phyloP scores from a whole-genome alignment of 192 early-diverging fungal genomes.

The Diversispora eburnea region DNA sequence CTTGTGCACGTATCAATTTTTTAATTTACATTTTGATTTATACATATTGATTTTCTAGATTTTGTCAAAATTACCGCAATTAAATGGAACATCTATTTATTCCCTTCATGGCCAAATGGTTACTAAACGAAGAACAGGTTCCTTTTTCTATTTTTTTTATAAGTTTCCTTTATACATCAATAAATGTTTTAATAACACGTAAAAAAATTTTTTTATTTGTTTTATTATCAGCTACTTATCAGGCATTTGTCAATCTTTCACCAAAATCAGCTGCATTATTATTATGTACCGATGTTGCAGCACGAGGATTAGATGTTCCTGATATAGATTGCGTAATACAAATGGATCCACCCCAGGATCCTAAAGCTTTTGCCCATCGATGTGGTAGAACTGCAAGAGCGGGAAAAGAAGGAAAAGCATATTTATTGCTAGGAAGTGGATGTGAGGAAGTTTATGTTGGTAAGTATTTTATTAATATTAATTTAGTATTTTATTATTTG shows the following conservation, averaged over 20 bases:
- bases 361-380: conserved; percentile 92
- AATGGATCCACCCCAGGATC: conserved; percentile 93
- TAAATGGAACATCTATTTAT: conserved; percentile 56
- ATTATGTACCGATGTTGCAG: conserved; percentile 94
- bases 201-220: not conserved
- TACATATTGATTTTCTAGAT: conserved; percentile 33
- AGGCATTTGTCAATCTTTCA: conserved; percentile 65
- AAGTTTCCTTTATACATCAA: not conserved
- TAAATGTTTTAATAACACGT: not conserved
- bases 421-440: conserved; percentile 77
- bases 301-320: conserved; percentile 92
- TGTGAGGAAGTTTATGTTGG: conserved; percentile 86
- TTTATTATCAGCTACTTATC: conserved; percentile 57
- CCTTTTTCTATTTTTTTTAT: not conserved
- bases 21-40: too few relatives aligned
- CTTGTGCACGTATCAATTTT: too few relatives aligned
- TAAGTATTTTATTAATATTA: conserved; percentile 29
- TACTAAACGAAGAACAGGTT: conserved; percentile 71
- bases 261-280: conserved; percentile 68
- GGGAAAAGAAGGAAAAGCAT: conserved; percentile 79
- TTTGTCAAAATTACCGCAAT: conserved; percentile 39
- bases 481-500: not conserved
- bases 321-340: conserved; percentile 95
- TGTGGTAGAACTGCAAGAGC: conserved; percentile 91
- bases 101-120: conserved; percentile 94